Conservation (phyloP, 441 rosid species). For the Gossypium trilobum region DNA sequence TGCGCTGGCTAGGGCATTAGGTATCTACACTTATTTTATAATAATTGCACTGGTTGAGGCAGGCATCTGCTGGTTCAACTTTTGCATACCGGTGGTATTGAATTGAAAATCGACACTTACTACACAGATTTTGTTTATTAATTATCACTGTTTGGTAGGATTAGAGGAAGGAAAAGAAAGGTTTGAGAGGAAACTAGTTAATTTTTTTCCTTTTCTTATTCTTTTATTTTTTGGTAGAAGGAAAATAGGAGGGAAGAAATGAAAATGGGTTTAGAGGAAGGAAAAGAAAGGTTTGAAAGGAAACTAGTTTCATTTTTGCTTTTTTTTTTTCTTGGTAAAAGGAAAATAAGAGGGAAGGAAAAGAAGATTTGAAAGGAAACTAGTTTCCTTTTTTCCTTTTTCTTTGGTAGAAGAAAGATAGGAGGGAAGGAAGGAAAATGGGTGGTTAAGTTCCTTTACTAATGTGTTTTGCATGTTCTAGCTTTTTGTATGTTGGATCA, state of each 20-base stretch:
- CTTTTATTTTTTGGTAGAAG: too few relatives aligned
- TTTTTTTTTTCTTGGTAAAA: too few relatives aligned
- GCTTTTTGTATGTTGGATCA: not conserved
- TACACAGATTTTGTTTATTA: not conserved
- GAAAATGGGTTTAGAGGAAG: too few relatives aligned
- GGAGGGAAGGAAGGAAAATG: not conserved
- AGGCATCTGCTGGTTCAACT: not conserved
- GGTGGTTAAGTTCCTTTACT: not conserved
- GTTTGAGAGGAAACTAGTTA: not conserved
- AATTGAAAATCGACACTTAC: not conserved
- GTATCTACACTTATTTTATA: not conserved
- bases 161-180: not conserved
- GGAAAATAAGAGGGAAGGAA: too few relatives aligned
- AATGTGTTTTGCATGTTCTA: not conserved
- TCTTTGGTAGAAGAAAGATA: not conserved
- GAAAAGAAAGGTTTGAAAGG: too few relatives aligned
- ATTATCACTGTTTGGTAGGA: not conserved
- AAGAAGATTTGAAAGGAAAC: not conserved
- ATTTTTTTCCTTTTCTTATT: too few relatives aligned
- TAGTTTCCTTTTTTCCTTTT: not conserved
- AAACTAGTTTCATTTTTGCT: too few relatives aligned
- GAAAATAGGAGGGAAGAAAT: too few relatives aligned
- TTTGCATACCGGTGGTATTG: not conserved
- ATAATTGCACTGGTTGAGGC: not conserved
- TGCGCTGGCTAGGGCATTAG: not conserved